A percentile compares a stretch with the other conserved stretches of the same genome.
phyloP scores from a whole-genome alignment of 192 early-diverging fungal species.

The Coemansia sp. region DNA sequence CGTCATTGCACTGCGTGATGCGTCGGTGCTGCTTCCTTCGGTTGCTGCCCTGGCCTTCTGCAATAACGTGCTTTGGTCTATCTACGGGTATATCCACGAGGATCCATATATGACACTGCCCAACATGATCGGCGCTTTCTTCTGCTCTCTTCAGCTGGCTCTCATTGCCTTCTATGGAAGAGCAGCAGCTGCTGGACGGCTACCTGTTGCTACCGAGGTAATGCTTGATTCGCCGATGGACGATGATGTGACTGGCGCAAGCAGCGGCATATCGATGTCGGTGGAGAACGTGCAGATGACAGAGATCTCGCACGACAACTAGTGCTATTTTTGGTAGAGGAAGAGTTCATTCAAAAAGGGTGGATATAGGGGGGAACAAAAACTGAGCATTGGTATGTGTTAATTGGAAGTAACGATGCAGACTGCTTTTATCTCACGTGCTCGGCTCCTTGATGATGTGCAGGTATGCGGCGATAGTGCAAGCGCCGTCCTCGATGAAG shows the following conservation, averaged over 20 bases:
- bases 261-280: not conserved
- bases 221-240: not conserved
- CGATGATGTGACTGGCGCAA: not conserved
- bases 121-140: conserved; percentile 27
- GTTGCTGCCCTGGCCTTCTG: conserved; percentile 28
- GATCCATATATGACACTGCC: conserved; percentile 44
- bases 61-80: conserved; percentile 42
- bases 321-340: too few relatives aligned
- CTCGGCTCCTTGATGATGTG: conserved; percentile 81
- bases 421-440: conserved; percentile 23
- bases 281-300: conserved; percentile 15
- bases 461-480: conserved; percentile 72
- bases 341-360: not conserved
- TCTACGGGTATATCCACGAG: conserved; percentile 28
- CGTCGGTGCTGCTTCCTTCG: conserved; percentile 43
- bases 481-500: conserved; percentile 70
- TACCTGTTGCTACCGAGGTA: conserved; percentile 2
- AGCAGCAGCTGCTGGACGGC: conserved; percentile 2
- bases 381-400: too few relatives aligned
- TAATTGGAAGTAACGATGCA: too few relatives aligned
- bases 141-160: conserved; percentile 40
- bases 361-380: not conserved
- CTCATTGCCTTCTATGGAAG: conserved; percentile 45
- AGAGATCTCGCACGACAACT: not conserved
- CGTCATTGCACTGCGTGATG: conserved; percentile 23